A percentile compares a stretch with the other conserved stretches of the same genome.
Conservation (phyloP, 257 asterid genomes). For the Osmanthus fragrans region DNA sequence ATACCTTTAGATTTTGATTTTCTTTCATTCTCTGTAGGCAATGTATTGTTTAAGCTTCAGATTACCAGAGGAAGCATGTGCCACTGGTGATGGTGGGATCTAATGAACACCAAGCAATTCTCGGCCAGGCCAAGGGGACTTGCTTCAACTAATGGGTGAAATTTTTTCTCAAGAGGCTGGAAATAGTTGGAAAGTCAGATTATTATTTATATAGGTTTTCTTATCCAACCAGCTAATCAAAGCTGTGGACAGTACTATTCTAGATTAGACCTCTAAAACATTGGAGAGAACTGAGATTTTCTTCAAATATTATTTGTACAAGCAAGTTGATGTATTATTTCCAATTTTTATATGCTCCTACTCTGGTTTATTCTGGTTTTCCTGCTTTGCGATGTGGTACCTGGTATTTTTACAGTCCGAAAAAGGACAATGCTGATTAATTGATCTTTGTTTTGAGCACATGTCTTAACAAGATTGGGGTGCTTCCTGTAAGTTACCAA, state of each 20-base stretch:
- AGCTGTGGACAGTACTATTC: neutral
- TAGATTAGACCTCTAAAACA: neutral
- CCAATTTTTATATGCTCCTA: neutral
- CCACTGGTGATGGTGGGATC: slow-evolving; percentile 23
- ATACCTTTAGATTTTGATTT: neutral
- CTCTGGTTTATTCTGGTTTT: neutral
- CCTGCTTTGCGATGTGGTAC: neutral
- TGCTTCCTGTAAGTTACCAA: neutral
- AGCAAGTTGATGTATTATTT: neutral
- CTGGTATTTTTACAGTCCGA: neutral
- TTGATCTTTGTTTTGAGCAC: neutral
- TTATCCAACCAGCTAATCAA: neutral
- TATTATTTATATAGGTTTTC: neutral
- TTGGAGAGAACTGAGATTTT: neutral
- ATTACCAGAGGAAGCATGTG: slow-evolving; percentile 82
- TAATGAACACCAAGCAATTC: neutral
- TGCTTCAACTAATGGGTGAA: neutral
- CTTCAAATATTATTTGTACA: neutral
- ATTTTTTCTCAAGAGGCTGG: neutral
- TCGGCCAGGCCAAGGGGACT: neutral
- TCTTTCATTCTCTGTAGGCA: slow-evolving; percentile 50
- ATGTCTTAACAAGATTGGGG: neutral
- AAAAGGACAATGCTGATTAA: neutral
- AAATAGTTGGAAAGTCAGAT: neutral
- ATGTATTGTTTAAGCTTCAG: slow-evolving; percentile 91